A percentile compares a stretch with the other conserved stretches of the same genome.
Evolutionary conservation across 2,329 filamentous ascomycete genomes (phyloP).

Genomic region (Trichoderma sp.): DNA sequence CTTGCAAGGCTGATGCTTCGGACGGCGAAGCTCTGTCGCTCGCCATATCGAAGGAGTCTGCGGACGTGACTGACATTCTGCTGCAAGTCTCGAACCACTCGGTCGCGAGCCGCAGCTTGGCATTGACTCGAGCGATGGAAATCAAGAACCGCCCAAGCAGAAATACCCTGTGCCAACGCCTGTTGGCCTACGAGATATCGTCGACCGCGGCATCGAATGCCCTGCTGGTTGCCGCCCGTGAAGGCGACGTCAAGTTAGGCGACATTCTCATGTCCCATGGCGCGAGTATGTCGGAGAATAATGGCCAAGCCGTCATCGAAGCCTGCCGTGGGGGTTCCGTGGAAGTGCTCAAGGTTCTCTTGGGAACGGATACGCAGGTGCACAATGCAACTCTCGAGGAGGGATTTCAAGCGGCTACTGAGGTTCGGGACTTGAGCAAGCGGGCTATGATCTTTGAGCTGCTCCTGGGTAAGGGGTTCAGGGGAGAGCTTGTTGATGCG

Average conservation of each 20-base stretch:
- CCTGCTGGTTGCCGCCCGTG: conserved; percentile 53
- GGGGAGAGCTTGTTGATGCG: conserved; percentile 54
- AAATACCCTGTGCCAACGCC: conserved; percentile 48
- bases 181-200: conserved; percentile 52
- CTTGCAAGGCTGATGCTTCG: conserved; percentile 50
- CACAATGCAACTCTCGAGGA: conserved; percentile 50
- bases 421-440: conserved; percentile 53
- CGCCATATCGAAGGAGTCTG: conserved; percentile 50
- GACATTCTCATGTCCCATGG: conserved; percentile 55
- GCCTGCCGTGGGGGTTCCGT: conserved; percentile 55
- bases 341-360: conserved; percentile 54
- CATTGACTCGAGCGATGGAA: conserved; percentile 49
- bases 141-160: conserved; percentile 46
- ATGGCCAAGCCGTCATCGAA: conserved; percentile 57
- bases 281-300: conserved; percentile 53
- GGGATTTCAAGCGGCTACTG: conserved; percentile 59
- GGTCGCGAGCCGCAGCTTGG: conserved; percentile 43
- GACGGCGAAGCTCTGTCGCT: conserved; percentile 53
- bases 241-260: conserved; percentile 56
- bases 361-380: conserved; percentile 46
- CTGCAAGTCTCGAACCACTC: conserved; percentile 45
- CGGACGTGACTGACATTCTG: conserved; percentile 52
- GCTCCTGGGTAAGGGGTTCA: conserved; percentile 53
- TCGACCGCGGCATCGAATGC: conserved; percentile 52
- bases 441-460: conserved; percentile 54